Conservation (phyloP, 768 basidiomycete species). For the Russula olivacea region DNA sequence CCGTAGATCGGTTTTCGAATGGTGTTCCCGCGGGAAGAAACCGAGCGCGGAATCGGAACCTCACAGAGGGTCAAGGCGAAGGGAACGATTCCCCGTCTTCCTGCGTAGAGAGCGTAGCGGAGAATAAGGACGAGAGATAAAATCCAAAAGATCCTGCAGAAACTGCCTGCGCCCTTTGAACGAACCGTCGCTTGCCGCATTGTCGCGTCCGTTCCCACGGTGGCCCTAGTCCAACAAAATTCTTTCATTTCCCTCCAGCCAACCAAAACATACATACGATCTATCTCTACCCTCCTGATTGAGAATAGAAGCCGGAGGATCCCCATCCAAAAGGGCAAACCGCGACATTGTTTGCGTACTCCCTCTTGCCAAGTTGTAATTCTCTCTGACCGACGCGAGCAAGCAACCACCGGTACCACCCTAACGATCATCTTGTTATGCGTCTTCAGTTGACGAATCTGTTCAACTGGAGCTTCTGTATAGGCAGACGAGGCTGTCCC, state of each 20-base stretch:
- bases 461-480: too few relatives aligned
- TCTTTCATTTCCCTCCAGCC: neutral
- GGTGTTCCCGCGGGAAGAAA: conserved; percentile 4
- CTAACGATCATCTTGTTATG: neutral
- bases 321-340: neutral
- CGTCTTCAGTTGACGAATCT: too few relatives aligned
- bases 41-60: conserved; percentile 4
- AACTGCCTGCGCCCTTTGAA: neutral
- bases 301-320: neutral
- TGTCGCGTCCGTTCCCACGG: neutral
- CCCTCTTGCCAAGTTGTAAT: neutral
- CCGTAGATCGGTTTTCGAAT: conserved; percentile 3
- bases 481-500: too few relatives aligned
- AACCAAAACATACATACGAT: too few relatives aligned
- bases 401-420: too few relatives aligned
- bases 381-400: neutral
- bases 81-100: neutral
- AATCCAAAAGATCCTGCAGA: neutral
- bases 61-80: neutral
- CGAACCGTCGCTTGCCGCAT: neutral
- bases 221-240: neutral
- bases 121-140: neutral
- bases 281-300: neutral
- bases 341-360: neutral
- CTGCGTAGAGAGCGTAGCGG: conserved; percentile 1